These are phyloP conservation scores for Phytopythium cucurbitacearum DNA, from an alignment of 352 stramenopile genomes.

Conservation along the genomic window DNA sequence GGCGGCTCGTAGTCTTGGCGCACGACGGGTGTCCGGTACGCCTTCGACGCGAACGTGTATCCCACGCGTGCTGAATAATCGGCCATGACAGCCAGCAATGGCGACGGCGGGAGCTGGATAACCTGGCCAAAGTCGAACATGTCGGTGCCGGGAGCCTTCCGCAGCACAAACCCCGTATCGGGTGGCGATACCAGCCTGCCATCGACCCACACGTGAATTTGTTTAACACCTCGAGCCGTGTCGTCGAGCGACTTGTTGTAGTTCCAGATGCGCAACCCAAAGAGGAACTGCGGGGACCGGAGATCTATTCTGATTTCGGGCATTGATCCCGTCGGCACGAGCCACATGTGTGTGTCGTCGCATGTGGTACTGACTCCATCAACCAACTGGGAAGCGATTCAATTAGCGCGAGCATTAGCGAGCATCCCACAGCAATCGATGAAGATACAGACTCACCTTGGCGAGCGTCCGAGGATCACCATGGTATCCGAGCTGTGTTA, in stretches of 20 bases:
- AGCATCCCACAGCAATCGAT: neutral
- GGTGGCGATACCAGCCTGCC: conserved; percentile 42
- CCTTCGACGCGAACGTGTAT: conserved; percentile 31
- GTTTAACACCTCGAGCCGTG: conserved; percentile 61
- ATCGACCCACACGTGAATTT: conserved; percentile 48
- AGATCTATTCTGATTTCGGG: conserved; percentile 61
- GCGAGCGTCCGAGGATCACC: conserved; percentile 83
- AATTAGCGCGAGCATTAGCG: neutral
- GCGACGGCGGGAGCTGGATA: conserved; percentile 21
- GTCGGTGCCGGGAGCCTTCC: conserved; percentile 70
- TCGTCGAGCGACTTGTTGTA: conserved; percentile 83
- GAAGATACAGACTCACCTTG: conserved; percentile 42
- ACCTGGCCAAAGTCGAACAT: conserved; percentile 77
- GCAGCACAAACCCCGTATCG: conserved; percentile 56
- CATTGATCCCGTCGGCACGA: conserved; percentile 56
- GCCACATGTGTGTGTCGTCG: conserved; percentile 90
- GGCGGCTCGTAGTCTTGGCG: conserved; percentile 85
- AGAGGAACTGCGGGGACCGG: conserved; percentile 41
- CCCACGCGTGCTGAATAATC: conserved; percentile 34
- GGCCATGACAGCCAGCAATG: conserved; percentile 8
- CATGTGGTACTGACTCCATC: conserved; percentile 78
- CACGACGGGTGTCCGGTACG: conserved; percentile 74
- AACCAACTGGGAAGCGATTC: conserved; percentile 41
- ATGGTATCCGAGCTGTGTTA: conserved; percentile 54
- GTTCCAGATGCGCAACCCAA: conserved; percentile 73